Evolutionary conservation across 176 grass and related monocot genomes (phyloP).

Genomic region (Areca catechu): DNA sequence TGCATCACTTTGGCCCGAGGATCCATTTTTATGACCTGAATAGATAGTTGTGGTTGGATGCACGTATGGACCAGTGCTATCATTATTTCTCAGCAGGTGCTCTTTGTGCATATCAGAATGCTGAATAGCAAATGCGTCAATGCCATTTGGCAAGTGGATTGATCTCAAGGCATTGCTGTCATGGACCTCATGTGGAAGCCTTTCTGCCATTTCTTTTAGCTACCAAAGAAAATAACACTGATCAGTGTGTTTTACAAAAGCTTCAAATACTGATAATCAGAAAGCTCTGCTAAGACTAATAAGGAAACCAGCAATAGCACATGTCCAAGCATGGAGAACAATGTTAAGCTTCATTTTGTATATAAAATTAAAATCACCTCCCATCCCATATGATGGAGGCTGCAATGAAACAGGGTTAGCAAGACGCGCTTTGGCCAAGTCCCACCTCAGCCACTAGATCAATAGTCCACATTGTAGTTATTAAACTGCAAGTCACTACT

Average conservation of each 20-base stretch:
- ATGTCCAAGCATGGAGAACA: too few relatives aligned
- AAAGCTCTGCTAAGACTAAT: too few relatives aligned
- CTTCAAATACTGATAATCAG: too few relatives aligned
- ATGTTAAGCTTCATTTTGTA: too few relatives aligned
- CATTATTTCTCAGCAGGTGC: slow-evolving; percentile 23
- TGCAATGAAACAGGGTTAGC: too few relatives aligned
- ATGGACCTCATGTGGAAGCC: slow-evolving; percentile 38
- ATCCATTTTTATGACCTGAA: slow-evolving; percentile 20
- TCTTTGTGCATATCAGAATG: slow-evolving; percentile 30
- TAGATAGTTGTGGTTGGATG: slow-evolving; percentile 3
- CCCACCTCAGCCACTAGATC: too few relatives aligned
- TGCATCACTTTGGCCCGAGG: slow-evolving; percentile 29
- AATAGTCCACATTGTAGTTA: too few relatives aligned
- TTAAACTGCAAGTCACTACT: too few relatives aligned
- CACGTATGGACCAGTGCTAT: slow-evolving; percentile 11
- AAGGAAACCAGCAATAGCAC: too few relatives aligned
- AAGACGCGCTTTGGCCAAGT: too few relatives aligned
- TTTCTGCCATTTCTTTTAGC: slow-evolving; percentile 90
- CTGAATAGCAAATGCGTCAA: background rate
- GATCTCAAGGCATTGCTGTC: slow-evolving; percentile 26
- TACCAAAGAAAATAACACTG: slow-evolving; percentile 20
- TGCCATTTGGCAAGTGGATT: slow-evolving; percentile 26
- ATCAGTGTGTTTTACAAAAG: background rate
- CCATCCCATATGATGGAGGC: too few relatives aligned
- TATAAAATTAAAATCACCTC: too few relatives aligned